phyloP scores from a whole-genome alignment of 2,329 filamentous ascomycete genomes.

The Macroventuria anomochaeta region DNA sequence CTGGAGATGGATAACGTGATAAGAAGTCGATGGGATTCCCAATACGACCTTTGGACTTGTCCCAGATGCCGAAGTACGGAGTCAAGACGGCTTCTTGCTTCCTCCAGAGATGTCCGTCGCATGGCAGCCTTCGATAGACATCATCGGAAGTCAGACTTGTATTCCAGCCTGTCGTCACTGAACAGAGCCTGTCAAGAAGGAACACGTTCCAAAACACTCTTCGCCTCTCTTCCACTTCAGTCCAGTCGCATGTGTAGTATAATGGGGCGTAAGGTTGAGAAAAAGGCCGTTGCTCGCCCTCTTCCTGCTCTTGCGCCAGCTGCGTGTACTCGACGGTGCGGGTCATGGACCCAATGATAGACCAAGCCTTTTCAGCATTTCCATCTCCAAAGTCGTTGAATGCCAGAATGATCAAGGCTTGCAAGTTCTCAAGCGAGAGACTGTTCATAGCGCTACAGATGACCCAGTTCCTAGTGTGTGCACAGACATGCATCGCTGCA shows the following conservation, averaged over 20 bases:
- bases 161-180: slow-evolving; percentile 28
- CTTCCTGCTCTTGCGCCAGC: slow-evolving; percentile 26
- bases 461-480: slow-evolving; percentile 14
- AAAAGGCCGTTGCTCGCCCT: slow-evolving; percentile 17
- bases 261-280: slow-evolving; percentile 20
- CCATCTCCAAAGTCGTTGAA: slow-evolving; percentile 28
- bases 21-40: slow-evolving; percentile 24
- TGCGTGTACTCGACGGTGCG: slow-evolving; percentile 27
- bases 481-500: background rate
- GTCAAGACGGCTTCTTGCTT: slow-evolving; percentile 23
- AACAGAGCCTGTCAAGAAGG: slow-evolving; percentile 26
- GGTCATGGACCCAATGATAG: slow-evolving; percentile 25
- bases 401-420: slow-evolving; percentile 23
- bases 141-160: slow-evolving; percentile 30
- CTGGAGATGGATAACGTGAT: slow-evolving; percentile 13
- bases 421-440: slow-evolving; percentile 19
- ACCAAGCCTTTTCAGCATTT: slow-evolving; percentile 22
- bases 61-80: slow-evolving; percentile 32
- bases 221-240: slow-evolving; percentile 26
- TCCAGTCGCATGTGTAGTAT: slow-evolving; percentile 19
- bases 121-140: slow-evolving; percentile 26
- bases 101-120: slow-evolving; percentile 30
- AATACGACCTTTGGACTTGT: slow-evolving; percentile 27
- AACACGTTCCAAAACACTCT: slow-evolving; percentile 32
- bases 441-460: slow-evolving; percentile 20